Conservation (phyloP, 2,329 filamentous ascomycete species). For the Verruconis gallopava region DNA sequence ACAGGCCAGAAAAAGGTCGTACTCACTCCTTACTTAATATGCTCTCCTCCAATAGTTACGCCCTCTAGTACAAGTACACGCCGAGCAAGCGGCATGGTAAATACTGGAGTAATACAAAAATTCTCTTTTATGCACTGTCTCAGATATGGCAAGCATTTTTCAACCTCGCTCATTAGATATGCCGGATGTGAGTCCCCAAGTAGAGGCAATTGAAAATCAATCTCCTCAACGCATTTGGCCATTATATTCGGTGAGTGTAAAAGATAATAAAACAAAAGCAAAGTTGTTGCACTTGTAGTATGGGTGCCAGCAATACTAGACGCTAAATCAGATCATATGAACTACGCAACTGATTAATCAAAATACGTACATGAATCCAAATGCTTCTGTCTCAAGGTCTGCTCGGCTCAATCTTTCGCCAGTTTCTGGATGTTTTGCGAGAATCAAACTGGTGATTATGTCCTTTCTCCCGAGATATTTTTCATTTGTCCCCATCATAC, state of each 20-base stretch:
- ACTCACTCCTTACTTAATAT: not conserved
- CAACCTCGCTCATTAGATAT: not conserved
- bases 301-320: slow-evolving; percentile 9
- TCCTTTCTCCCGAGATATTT: not conserved
- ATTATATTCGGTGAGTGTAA: not conserved
- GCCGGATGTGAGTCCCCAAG: not conserved
- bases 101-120: slow-evolving; percentile 9
- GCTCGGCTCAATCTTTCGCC: not conserved
- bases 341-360: not conserved
- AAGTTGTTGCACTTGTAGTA: slow-evolving; percentile 7
- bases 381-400: slow-evolving; percentile 10
- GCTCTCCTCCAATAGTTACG: not conserved
- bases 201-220: not conserved
- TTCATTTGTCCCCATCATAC: too few species aligned
- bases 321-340: not conserved
- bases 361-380: slow-evolving; percentile 6
- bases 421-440: not conserved
- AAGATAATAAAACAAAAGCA: slow-evolving; percentile 7
- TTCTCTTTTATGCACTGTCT: not conserved
- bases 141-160: not conserved
- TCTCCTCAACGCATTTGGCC: not conserved
- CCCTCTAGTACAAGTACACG: not conserved
- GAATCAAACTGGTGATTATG: slow-evolving; percentile 6
- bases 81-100: slow-evolving; percentile 9
- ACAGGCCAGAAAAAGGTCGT: not conserved